phyloP scores from a whole-genome alignment of 805 yeast species.

The Yarrowia osloensis region DNA sequence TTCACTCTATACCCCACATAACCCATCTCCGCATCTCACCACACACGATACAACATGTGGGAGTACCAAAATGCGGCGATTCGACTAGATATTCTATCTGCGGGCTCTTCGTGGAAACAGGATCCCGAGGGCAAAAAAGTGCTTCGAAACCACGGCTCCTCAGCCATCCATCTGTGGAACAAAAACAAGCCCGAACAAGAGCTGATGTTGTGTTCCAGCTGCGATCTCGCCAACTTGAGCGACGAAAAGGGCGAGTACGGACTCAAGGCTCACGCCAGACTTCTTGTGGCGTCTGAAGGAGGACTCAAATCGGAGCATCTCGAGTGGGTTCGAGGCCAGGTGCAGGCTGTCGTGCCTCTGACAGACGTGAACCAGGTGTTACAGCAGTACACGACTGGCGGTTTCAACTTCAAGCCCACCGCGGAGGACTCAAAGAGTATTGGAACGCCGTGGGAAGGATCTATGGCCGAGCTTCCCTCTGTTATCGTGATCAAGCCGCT shows the following conservation, averaged over 20 bases:
- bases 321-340: conserved; percentile 15
- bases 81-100: conserved; percentile 13
- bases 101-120: conserved; percentile 14
- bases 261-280: conserved; percentile 16
- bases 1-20: conserved; percentile 10
- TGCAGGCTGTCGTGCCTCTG: conserved; percentile 4
- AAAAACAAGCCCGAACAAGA: conserved; percentile 19
- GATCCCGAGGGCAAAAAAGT: conserved; percentile 23
- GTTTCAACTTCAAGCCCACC: conserved; percentile 19
- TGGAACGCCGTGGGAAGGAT: conserved; percentile 11
- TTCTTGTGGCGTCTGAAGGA: conserved; percentile 7
- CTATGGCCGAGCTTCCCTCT: conserved; percentile 6
- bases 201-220: conserved; percentile 10
- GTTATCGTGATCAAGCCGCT: conserved; percentile 14
- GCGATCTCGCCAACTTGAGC: conserved; percentile 14
- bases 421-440: conserved; percentile 13
- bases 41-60: conserved; percentile 19
- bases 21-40: not conserved
- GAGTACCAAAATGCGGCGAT: conserved; percentile 24
- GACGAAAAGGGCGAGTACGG: conserved; percentile 4
- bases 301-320: conserved; percentile 19
- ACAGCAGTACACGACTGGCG: conserved; percentile 21
- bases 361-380: conserved; percentile 7
- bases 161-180: conserved; percentile 26
- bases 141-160: conserved; percentile 10